Percentiles rank a stretch among this genome's conserved stretches.
Conservation (phyloP, 768 basidiomycete genomes). For the Tricholomella constricta region DNA sequence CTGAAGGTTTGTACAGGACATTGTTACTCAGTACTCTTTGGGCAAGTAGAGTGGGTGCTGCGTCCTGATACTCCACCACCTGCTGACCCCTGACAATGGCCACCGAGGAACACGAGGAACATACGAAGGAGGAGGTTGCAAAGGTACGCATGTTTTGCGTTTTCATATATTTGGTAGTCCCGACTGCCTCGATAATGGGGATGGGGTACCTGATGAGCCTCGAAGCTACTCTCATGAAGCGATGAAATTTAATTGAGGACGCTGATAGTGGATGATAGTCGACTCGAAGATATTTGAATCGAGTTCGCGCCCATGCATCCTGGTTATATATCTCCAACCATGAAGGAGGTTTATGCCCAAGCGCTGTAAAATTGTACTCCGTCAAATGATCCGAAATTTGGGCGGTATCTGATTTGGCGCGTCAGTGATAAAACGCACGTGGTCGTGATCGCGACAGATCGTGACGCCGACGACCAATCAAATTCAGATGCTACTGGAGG, state of each 20-base stretch:
- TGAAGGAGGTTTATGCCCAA: no score
- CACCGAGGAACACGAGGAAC: conserved; percentile 12
- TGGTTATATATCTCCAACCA: no score
- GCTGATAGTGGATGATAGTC: conserved; percentile 17
- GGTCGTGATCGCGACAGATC: neutral
- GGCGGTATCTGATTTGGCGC: no score
- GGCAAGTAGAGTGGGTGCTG: conserved; percentile 6
- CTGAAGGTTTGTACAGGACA: neutral
- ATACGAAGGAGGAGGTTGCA: conserved; percentile 18
- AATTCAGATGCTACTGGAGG: neutral
- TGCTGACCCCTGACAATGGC: conserved; percentile 10
- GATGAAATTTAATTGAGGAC: neutral
- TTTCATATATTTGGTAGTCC: neutral
- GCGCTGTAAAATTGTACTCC: no score
- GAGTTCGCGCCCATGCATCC: conserved; percentile 72
- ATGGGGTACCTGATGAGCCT: conserved; percentile 16
- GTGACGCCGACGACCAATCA: neutral
- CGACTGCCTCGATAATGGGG: conserved; percentile 11
- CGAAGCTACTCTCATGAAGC: neutral
- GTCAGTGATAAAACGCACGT: no score
- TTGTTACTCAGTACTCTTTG: conserved; percentile 11
- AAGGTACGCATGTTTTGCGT: conserved; percentile 8
- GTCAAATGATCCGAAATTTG: no score
- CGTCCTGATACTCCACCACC: neutral
- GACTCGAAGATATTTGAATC: conserved; percentile 60